Conservation (phyloP, 495 filamentous ascomycete genomes). For the Neurospora terricola region DNA sequence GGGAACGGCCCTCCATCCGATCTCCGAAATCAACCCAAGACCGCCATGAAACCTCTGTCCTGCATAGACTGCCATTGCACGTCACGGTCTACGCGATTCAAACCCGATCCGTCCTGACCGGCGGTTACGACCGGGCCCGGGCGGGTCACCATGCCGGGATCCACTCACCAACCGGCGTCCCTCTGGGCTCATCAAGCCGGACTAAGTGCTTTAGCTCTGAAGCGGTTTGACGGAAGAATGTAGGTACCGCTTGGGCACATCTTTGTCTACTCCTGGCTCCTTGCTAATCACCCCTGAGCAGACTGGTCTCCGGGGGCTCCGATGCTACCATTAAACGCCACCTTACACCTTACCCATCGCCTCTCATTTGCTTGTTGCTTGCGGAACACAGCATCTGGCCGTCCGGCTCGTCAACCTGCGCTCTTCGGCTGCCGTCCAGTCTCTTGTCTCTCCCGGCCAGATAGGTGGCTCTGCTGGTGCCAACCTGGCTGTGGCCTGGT, state of each 20-base stretch:
- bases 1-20: not conserved
- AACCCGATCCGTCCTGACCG: not conserved
- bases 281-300: slow-evolving; percentile 16
- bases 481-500: slow-evolving; percentile 68
- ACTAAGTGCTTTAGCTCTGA: slow-evolving; percentile 64
- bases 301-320: too few relatives aligned
- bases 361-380: slow-evolving; percentile 66
- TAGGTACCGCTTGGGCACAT: slow-evolving; percentile 29
- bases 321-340: too few relatives aligned
- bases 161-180: not conserved
- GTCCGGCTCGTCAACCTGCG: slow-evolving; percentile 76
- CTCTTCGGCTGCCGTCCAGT: slow-evolving; percentile 62
- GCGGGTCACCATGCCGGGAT: not conserved
- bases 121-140: not conserved
- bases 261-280: not conserved
- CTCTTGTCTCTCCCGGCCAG: slow-evolving; percentile 37
- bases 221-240: slow-evolving; percentile 70
- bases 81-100: not conserved
- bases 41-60: not conserved
- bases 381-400: slow-evolving; percentile 68
- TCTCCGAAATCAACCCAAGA: not conserved
- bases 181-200: slow-evolving; percentile 61
- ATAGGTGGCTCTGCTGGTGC: slow-evolving; percentile 50
- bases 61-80: not conserved
- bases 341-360: slow-evolving; percentile 63